These are phyloP conservation scores for Paramecium caudatum DNA, from an alignment of 73 alveolate genomes.

Conservation along the genomic window DNA sequence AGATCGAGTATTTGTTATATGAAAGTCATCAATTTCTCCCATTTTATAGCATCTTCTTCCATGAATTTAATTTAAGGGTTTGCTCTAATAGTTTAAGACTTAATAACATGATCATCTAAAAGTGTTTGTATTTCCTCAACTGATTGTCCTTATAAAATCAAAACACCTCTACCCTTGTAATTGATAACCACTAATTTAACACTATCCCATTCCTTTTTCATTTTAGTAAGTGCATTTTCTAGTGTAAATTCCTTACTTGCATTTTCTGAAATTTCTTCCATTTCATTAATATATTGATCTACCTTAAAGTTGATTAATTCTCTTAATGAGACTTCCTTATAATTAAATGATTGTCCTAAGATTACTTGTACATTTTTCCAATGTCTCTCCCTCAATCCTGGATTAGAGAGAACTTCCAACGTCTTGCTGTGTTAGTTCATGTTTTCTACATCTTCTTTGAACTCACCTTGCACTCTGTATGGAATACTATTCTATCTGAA, in stretches of 20 bases:
- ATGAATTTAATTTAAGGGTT: constrained; percentile 90
- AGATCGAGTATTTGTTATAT: constrained; percentile 94
- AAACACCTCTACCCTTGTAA: constrained; percentile 78
- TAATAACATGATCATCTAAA: constrained; percentile 95
- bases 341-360: constrained; percentile 43
- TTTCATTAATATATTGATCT: constrained; percentile 67
- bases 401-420: constrained; percentile 83
- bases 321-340: constrained; percentile 65
- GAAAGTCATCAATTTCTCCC: constrained; percentile 97
- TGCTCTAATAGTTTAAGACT: constrained; percentile 93
- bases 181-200: constrained; percentile 80
- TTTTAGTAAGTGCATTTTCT: constrained; percentile 83
- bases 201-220: constrained; percentile 91
- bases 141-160: constrained; percentile 84
- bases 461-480: constrained; percentile 44
- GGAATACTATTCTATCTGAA: constrained; percentile 67
- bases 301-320: constrained; percentile 70
- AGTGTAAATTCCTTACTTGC: constrained; percentile 88
- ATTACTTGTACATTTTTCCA: constrained; percentile 90
- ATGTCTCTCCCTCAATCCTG: constrained; percentile 97
- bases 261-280: constrained; percentile 87
- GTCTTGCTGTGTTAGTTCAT: constrained; percentile 81
- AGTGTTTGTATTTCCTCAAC: constrained; percentile 85
- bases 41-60: constrained; percentile 90
- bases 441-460: constrained; percentile 69